Conservation (phyloP, 768 basidiomycete species). For the Hygrophoropsis aurantiaca region DNA sequence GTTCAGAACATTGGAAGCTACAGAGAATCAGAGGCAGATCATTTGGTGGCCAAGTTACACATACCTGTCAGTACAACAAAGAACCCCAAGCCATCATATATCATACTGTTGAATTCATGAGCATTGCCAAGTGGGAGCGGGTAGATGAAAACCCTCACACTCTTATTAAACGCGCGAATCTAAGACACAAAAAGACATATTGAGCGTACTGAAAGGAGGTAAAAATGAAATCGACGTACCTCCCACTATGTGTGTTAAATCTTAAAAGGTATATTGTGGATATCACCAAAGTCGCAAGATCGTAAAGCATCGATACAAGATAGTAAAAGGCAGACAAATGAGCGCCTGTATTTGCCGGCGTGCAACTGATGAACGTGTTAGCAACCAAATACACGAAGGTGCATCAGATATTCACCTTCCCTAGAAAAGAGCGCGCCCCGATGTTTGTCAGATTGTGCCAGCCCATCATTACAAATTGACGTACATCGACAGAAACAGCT, state of each 20-base stretch:
- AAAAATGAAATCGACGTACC: slow-evolving; percentile 16
- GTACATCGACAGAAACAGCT: slow-evolving; percentile 21
- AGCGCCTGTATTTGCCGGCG: slow-evolving; percentile 27
- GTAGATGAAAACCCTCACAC: slow-evolving; percentile 17
- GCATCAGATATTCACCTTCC: slow-evolving; percentile 29
- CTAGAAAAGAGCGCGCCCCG: slow-evolving; percentile 18
- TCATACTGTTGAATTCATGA: slow-evolving; percentile 43
- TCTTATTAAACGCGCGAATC: slow-evolving; percentile 25
- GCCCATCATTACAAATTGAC: slow-evolving; percentile 6
- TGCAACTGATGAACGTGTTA: slow-evolving; percentile 43
- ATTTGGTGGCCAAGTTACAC: slow-evolving; percentile 4
- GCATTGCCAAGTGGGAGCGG: background rate
- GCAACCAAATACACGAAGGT: background rate
- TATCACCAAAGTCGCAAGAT: slow-evolving; percentile 48
- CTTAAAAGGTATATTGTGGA: slow-evolving; percentile 53
- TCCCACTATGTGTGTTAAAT: slow-evolving; percentile 32
- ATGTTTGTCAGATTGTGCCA: slow-evolving; percentile 5
- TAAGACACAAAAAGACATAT: slow-evolving; percentile 6
- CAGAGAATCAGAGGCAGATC: background rate
- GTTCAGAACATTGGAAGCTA: slow-evolving; percentile 54
- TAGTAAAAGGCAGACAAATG: slow-evolving; percentile 51
- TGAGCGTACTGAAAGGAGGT: background rate
- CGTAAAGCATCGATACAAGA: slow-evolving; percentile 55
- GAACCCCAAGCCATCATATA: slow-evolving; percentile 68
- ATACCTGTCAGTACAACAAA: slow-evolving; percentile 55